These are phyloP conservation scores for Nemania sp. DNA, from an alignment of 2,329 filamentous ascomycete species.

Conservation along the genomic window DNA sequence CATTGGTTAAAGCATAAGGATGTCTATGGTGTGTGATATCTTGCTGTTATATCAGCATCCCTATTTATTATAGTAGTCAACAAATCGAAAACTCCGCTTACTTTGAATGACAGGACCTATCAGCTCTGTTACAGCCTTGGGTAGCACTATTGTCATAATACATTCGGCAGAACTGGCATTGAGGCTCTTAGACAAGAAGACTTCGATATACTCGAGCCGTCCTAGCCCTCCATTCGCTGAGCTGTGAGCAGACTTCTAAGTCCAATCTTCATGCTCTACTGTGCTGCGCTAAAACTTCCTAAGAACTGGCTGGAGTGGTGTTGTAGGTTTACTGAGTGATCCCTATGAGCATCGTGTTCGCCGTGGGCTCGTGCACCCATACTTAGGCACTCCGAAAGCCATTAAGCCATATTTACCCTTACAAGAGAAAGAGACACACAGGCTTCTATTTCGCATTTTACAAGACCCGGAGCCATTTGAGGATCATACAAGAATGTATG, in stretches of 20 bases:
- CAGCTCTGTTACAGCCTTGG: constrained; percentile 46
- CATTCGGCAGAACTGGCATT: constrained; percentile 42
- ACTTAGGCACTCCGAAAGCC: constrained; percentile 36
- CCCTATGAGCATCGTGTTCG: constrained; percentile 28
- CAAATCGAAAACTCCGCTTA: not conserved
- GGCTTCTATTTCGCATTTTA: constrained; percentile 25
- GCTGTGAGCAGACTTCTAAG: constrained; percentile 17
- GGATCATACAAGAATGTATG: constrained; percentile 21
- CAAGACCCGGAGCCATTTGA: constrained; percentile 15
- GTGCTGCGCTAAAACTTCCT: not conserved
- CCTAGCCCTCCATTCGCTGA: constrained; percentile 36
- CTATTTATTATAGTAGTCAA: not conserved
- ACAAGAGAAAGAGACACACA: constrained; percentile 22
- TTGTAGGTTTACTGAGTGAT: constrained; percentile 33
- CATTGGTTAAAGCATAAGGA: constrained; percentile 49
- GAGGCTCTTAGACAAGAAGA: constrained; percentile 44
- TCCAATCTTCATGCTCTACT: not conserved
- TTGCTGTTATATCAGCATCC: not conserved
- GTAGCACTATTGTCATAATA: constrained; percentile 46
- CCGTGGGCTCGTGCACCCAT: constrained; percentile 35
- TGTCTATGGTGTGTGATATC: constrained; percentile 31
- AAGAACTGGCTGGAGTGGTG: constrained; percentile 30
- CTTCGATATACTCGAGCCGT: constrained; percentile 40
- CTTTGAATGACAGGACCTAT: constrained; percentile 34
- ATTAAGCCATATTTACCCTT: constrained; percentile 19